phyloP scores from a whole-genome alignment of 2,329 filamentous ascomycete genomes.

The Magnaporthiopsis incrustans region DNA sequence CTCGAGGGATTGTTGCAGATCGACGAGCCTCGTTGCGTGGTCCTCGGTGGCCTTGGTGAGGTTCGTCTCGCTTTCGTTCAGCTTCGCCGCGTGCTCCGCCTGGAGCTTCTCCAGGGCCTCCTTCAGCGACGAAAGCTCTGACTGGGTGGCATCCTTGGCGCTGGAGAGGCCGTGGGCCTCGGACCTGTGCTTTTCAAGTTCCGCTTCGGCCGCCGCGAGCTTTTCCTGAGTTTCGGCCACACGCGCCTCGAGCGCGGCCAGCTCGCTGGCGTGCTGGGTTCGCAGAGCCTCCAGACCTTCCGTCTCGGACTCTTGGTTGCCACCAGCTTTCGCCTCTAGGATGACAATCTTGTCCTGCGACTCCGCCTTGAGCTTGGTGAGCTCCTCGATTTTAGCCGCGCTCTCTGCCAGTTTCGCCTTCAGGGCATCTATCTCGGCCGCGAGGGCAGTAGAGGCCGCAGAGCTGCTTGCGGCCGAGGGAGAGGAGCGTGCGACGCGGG shows the following conservation, averaged over 20 bases:
- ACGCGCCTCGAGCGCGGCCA: conserved; percentile 30
- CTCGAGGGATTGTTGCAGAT: conserved; percentile 39
- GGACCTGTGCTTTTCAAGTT: conserved; percentile 41
- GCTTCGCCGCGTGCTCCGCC: conserved; percentile 30
- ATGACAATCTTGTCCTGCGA: conserved; percentile 48
- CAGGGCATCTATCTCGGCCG: conserved; percentile 46
- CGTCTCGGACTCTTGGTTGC: conserved; percentile 28
- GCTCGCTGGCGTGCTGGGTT: conserved; percentile 39
- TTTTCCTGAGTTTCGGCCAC: conserved; percentile 7
- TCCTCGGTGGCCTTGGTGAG: conserved; percentile 34
- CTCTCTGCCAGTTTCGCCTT: conserved; percentile 51
- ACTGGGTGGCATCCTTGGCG: conserved; percentile 40
- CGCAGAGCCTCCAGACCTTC: conserved; percentile 41
- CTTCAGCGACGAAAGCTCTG: conserved; percentile 40
- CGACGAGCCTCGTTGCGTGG: conserved; percentile 40
- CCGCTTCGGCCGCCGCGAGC: conserved; percentile 31
- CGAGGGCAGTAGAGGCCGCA: conserved; percentile 24
- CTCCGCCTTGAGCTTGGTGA: conserved; percentile 45
- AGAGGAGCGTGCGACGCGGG: conserved; percentile 34
- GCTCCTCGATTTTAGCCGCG: conserved; percentile 47
- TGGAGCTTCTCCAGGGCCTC: conserved; percentile 39
- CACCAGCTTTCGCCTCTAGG: conserved; percentile 34
- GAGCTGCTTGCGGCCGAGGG: conserved; percentile 16
- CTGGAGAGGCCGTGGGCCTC: conserved; percentile 40
- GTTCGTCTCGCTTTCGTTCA: conserved; percentile 28